Evolutionary conservation across 768 basidiomycete genomes (phyloP), one percentile per base, ranked within the genome.

Genomic region (Termitomyces sp.): DNA sequence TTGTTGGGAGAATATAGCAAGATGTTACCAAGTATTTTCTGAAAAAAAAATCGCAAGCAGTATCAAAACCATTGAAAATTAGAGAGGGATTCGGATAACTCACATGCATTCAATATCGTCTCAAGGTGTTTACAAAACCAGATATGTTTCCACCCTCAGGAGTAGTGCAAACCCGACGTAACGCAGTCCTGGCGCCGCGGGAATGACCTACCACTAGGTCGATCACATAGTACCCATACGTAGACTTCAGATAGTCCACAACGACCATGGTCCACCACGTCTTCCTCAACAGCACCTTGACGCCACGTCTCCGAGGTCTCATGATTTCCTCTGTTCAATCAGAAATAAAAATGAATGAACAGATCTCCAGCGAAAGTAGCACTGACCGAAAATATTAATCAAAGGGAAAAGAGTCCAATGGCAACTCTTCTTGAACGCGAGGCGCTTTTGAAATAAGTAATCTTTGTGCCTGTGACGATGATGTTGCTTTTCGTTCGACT

Each of bases 371-470:
- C 24, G 32, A 40, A 52, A 55, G 13, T 53, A 42, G n/a, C 44
- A 67, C 82, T 56, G 65, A 91, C 89, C 90, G 83, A 72, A 94
- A 94, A 69, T n/a, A n/a, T n/a, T n/a, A n/a, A n/a, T 94, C 91
- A 65, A 94, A 92, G 33, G 91, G 82, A 68, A 93, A 92, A 3
- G 90, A 92, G 69, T 94, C 91, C 24, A 89, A 65, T 0, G 89
- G 87, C 14, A 92, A 70, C 37, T n/a, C n/a, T n/a, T n/a, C n/a
- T 74, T 77, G 39, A 71, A 68, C 3, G 88, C 89, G 20, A 93
- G 82, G 14, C 80, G 82, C 66, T 86, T 87, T 70, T 89, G 87
- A 75, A 88, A 92, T 48, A 93, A 69, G 72, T 93, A 93, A 68
- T 93, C 87, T 65, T 92, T 92, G 71, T 93, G 91, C 65, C 91